Base-by-base conservation (phyloP, 1,284 basidiomycete genomes). In the Coniferiporia sulphurascens region DNA sequence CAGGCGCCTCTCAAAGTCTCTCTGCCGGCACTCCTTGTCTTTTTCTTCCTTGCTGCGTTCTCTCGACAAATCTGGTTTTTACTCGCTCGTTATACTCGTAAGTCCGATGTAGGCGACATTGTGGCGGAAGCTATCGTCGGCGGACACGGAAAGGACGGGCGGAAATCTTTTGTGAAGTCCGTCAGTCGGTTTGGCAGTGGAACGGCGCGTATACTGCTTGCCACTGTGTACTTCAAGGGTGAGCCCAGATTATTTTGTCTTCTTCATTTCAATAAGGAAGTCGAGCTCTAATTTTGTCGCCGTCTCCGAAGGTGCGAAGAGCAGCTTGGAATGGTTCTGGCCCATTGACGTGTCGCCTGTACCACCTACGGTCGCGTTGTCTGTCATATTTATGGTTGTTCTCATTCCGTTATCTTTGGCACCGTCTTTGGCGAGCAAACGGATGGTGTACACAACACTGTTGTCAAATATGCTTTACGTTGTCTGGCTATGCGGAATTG, bases 51-150 rank as follows among this genome's bases (percentile, higher is more conserved):
- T 9, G 80, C 87, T 4, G 78, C 77, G 13, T 82, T 86, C 62
- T 77, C 83, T 41, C 76, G 85, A 48, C 86, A 88, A 65, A 73
- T 90, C 52, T 87, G 85, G 83, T 88, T 86, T 71, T 81, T 89
- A 76, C 78, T 90, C 12, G 81, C 84, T 49, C 78, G 84, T 43
- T 87, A 90, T 68, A 74, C 86, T 50, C 79, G 81, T 63, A 79
- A 82, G 68, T 76, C 78, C 35, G 83, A 87, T 60, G 67, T 85
- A 45, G 83, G 86, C 67, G 85, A 87, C 60, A 75, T 89, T 34
- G 68, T 89, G 52, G 66, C 84, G 13, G 79, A 86, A 65, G 75
- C 81, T 1, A 81, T 89, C 66, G 80, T 83, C n/a, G 75, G 77
- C 58, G 78, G 80, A 36, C 72, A 76, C 65, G 77, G 76, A 15